Conservation (phyloP, 2,329 filamentous ascomycete species). For the Parafenestella ontariensis region DNA sequence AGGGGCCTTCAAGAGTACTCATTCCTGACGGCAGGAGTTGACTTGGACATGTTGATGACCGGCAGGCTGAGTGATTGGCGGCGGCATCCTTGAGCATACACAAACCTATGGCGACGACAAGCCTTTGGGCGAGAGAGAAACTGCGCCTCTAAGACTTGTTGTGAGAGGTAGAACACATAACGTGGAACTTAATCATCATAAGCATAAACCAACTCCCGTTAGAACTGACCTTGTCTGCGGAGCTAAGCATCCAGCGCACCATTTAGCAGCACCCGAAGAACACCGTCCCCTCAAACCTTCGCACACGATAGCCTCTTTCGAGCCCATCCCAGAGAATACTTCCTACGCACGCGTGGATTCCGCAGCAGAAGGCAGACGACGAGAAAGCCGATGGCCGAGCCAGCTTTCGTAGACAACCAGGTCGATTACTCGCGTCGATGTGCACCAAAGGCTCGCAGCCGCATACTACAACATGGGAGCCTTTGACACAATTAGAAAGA, state of each 20-base stretch:
- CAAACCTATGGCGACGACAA: neutral
- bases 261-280: neutral
- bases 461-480: neutral
- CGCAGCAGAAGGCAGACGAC: neutral
- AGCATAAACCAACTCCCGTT: neutral
- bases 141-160: neutral
- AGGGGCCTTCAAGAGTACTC: neutral
- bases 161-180: neutral
- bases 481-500: neutral
- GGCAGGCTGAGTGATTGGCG: neutral
- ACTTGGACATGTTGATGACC: neutral
- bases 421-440: neutral
- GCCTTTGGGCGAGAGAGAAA: neutral
- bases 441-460: neutral
- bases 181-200: neutral
- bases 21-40: neutral
- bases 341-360: neutral
- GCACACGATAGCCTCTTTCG: neutral
- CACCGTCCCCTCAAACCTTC: neutral
- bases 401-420: neutral
- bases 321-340: neutral
- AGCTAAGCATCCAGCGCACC: neutral
- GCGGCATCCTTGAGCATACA: neutral
- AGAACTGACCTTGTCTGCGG: neutral
- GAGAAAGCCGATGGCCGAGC: neutral